Base-by-base conservation (phyloP, 2,329 filamentous ascomycete species). In the Gnomoniopsis smithogilvyi region DNA sequence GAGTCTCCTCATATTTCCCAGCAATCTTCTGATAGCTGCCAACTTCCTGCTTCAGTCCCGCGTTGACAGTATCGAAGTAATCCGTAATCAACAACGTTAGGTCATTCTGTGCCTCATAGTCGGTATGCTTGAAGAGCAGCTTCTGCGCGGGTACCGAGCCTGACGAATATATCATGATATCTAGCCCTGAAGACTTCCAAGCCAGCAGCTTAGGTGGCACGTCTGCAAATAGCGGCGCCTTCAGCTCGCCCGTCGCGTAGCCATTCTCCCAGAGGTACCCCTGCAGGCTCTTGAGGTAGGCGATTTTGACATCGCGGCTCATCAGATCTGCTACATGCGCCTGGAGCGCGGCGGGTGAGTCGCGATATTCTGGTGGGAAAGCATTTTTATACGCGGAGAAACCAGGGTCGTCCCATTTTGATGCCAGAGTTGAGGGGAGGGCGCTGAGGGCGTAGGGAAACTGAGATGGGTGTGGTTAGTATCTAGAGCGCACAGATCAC, bases 31-130 rank as follows among this genome's bases (percentile, higher is more conserved):
- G 72, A 73, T 94, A 95, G 70, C 90, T 93, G 22, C 70, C 72
- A 43, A 74, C 70, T 66, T 91, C 84, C 49, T 80, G 83, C 77
- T 95, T 95, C 58, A 83, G 80, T 1, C 91, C 91, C 34, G 91
- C 90, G 70, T 91, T 94, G 60, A 90, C 83, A 3, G 90, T 94
- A 71, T 95, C 91, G 69, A 91, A 94, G 80, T 86, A 91, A 65
- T 81, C 87, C 48, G 77, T 78, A 60, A 92, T 80, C 58, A 84
- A 71, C 1, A 75, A 74, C 3, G 78, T 82, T 66, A 90, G 71
- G 69, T 91, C 84, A n/a, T 80, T 75, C 19, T 79, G 78, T 61
- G 80, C 74, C 8, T 47, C 46, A 22, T 41, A 49, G 63, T 83
- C 76, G 46, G 84, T 87, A 68, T 92, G 85, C 61, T 80, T 79